Base-by-base conservation (phyloP, 108 stramenopile genomes). In the Skeletonema marinoi region DNA sequence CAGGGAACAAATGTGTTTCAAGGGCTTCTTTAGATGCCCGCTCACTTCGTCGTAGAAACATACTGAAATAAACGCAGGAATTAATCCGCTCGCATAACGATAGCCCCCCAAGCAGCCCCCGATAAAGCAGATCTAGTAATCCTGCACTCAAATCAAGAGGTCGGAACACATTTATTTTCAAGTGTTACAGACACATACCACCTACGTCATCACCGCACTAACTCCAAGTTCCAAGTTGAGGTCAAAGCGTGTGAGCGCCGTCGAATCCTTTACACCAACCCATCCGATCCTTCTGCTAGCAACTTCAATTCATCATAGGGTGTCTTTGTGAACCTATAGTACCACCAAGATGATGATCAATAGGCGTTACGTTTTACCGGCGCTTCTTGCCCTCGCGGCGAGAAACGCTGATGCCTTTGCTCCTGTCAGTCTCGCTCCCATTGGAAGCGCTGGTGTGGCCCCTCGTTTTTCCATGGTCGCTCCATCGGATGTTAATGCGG, bases 351-450 rank as follows among this genome's bases (percentile, higher is more conserved):
- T 83, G 82, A 60, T 73, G 76, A 73, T 77, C 75, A 39, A 77
- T 65, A 75, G 82, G 75, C 76, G 66, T 66, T 56, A 85, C 32
- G 82, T 80, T 58, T 56, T 87, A 41, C 77, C 81, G 76, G 81
- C 84, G 36, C 76, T 85, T 51, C 54, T 81, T 32, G 84, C 87
- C 50, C 81, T 87, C 21, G 77, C 81, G 25, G 68, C 60, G n/a
- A 65, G 73, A 12, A 51, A 87, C 63, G 84, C 74, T 19, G 61
- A 74, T 25, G 87, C 84, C 5, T 87, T 87, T 66, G 69, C 84
- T 41, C 86, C 86, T 59, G 71, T 63, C 30, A 41, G 44, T 38
- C 60, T 86, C 46, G 54, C 54, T 56, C 54, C 54, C 19, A 8
- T 56, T 56, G 65, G 70, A 13, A 59, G 81, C 17, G 9, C 17